Evolutionary conservation across 2,329 filamentous ascomycete species (phyloP), one percentile per base, ranked within the genome.

Genomic region (Ascochyta clinopodiicola): DNA sequence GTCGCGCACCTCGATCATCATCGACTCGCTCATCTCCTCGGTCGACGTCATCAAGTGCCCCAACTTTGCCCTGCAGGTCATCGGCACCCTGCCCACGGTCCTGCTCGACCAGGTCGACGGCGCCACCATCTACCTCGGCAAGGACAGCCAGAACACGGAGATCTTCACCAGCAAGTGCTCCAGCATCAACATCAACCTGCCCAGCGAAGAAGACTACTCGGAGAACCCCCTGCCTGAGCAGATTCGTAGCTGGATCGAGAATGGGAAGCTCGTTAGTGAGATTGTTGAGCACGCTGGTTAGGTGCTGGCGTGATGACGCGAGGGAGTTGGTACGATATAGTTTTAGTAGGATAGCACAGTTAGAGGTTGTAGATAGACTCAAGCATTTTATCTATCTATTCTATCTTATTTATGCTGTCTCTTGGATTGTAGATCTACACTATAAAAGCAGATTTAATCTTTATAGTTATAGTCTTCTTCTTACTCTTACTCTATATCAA

Each of bases 41-140:
- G 86, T 99, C 52, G 95, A 99, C 71, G 90, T 96, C 22, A 95
- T 99, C 81, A 98, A 98, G 79, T 94, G 90, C 43, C 86, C 90
- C 66, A 96, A 95, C 76, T 96, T 99, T 73, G 93, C 92, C 13
- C 81, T 98, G n/a, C 92, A 97, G 77, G 90, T 99, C 47, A 80
- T 96, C 51, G 93, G 93, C 47, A 85, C 85, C 3, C 84, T 96
- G 13, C 95, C 95, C 1, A 96, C 94, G 2, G 84, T 98, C 54
- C 81, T 97, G 72, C 82, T 99, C 54, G 95, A 99, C 75, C 92
- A 97, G 78, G 89, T 98, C 53, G 95, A 99, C 71, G 88, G 92
- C 52, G 94, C 92, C 0, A 87, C 89, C 57, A 80, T 99, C 59
- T 99, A 96, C 75, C 86, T 99, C 19, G 87, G 89, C 75, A 89